Evolutionary conservation across 139 green algal genomes (phyloP), one percentile per base, ranked within the genome.

Genomic region (Haematococcus lacustris): DNA sequence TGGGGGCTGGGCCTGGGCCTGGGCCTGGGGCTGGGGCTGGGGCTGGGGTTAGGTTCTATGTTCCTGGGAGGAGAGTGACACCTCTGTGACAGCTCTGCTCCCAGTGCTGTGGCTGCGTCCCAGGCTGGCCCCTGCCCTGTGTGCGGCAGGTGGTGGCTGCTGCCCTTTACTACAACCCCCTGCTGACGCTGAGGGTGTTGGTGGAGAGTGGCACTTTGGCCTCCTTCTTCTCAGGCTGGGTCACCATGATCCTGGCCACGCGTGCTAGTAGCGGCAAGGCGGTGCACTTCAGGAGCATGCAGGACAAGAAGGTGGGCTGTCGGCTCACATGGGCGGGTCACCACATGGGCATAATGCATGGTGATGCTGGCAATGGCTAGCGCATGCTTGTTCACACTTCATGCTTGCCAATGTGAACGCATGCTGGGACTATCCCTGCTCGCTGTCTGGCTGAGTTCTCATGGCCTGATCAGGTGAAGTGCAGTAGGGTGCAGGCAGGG

Each of bases 91-190:
- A n/a, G n/a, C n/a, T n/a, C n/a, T n/a, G n/a, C n/a, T n/a, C n/a
- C n/a, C n/a, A n/a, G n/a, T n/a, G n/a, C n/a, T n/a, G n/a, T n/a
- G n/a, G n/a, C n/a, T n/a, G n/a, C n/a, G n/a, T n/a, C n/a, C n/a
- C n/a, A n/a, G n/a, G n/a, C n/a, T n/a, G n/a, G n/a, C n/a, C n/a
- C n/a, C n/a, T n/a, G n/a, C n/a, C n/a, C n/a, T n/a, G n/a, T n/a
- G n/a, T n/a, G n/a, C n/a, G n/a, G n/a, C n/a, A n/a, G n/a, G 78
- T 91, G 66, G 85, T 94, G 40, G 91, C 93, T 32, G 91, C 94
- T 35, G 86, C 86, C 2, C 76, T 98, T 26, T 95, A 95, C 87
- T 98, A 98, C 86, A 94, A 97, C 73, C 60, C 91, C 2, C 30
- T 41, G 13, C 85, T 97, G 32, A 76, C 89, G 6, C 73, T 98